phyloP scores from a whole-genome alignment of 2,329 filamentous ascomycete genomes.

The Aotearoamyces nothofagi region DNA sequence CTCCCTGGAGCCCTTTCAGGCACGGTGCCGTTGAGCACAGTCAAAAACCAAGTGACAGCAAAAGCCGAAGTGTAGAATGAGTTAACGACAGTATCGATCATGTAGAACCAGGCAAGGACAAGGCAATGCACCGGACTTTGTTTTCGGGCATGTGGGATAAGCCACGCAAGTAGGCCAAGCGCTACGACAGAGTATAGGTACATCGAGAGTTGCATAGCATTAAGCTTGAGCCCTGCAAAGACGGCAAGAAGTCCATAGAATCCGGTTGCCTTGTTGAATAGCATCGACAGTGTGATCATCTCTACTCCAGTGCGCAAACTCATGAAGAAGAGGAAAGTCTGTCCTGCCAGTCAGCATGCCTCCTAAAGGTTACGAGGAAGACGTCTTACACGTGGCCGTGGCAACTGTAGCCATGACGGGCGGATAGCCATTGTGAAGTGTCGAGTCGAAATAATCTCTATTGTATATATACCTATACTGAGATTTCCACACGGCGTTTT shows the following conservation, averaged over 20 bases:
- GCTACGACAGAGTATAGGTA: slow-evolving; percentile 75
- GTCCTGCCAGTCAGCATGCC: slow-evolving; percentile 5
- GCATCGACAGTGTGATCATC: slow-evolving; percentile 65
- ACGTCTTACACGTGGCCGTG: slow-evolving; percentile 16
- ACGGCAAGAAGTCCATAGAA: slow-evolving; percentile 83
- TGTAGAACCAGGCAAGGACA: slow-evolving; percentile 71
- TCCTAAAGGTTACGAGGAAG: not conserved
- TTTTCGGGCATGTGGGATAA: slow-evolving; percentile 67
- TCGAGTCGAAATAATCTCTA: too few relatives aligned
- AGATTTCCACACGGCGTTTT: too few relatives aligned
- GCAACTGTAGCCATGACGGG: slow-evolving; percentile 16
- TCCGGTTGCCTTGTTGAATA: slow-evolving; percentile 87
- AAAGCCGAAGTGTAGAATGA: slow-evolving; percentile 70
- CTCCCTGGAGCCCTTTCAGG: slow-evolving; percentile 17
- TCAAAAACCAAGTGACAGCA: slow-evolving; percentile 72
- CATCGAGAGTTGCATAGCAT: slow-evolving; percentile 72
- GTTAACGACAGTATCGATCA: slow-evolving; percentile 71
- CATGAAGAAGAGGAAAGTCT: slow-evolving; percentile 79
- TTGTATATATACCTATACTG: too few relatives aligned
- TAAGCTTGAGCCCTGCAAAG: slow-evolving; percentile 73
- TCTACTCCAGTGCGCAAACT: slow-evolving; percentile 77
- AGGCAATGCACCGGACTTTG: slow-evolving; percentile 69
- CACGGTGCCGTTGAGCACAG: slow-evolving; percentile 28
- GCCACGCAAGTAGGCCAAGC: slow-evolving; percentile 50
- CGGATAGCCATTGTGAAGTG: slow-evolving; percentile 14